These are phyloP conservation scores for Incumbomyces lentus DNA, from an alignment of 2,329 filamentous ascomycete genomes.

Conservation along the genomic window DNA sequence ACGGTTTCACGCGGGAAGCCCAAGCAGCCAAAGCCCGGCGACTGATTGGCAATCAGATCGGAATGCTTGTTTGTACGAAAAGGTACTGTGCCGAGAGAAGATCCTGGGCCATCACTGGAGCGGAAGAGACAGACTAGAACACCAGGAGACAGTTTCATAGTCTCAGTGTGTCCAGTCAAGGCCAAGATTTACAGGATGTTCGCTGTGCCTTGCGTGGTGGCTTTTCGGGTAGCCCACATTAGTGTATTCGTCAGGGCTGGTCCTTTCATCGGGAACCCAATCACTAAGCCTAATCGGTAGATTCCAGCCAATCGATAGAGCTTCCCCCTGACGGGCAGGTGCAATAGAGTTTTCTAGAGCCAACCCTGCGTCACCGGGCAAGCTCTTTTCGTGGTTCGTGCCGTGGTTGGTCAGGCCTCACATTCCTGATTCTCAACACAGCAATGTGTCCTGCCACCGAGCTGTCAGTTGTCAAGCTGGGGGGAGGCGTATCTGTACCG, in stretches of 20 bases:
- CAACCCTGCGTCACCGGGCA: slow-evolving; percentile 3
- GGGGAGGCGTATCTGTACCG: too few relatives aligned
- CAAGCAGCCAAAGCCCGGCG: too few relatives aligned
- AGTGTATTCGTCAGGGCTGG: too few relatives aligned
- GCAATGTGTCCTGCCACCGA: too few relatives aligned
- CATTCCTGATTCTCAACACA: too few relatives aligned
- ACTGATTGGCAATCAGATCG: slow-evolving; percentile 2
- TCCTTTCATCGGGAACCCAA: background rate
- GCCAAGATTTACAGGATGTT: background rate
- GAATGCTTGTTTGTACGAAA: background rate
- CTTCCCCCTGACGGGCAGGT: background rate
- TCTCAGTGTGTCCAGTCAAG: background rate
- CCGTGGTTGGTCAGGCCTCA: too few relatives aligned
- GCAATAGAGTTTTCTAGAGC: background rate
- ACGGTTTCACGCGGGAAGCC: too few relatives aligned
- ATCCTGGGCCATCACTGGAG: background rate
- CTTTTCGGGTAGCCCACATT: background rate
- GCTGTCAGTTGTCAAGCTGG: too few relatives aligned
- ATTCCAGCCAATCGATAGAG: slow-evolving; percentile 1
- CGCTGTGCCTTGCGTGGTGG: background rate
- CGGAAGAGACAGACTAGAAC: background rate
- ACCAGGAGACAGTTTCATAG: background rate
- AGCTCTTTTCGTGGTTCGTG: background rate
- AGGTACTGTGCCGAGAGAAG: background rate
- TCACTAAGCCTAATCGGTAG: background rate